Evolutionary conservation across 1,284 basidiomycete genomes (phyloP).

Genomic region (Sphagnurus paluster): DNA sequence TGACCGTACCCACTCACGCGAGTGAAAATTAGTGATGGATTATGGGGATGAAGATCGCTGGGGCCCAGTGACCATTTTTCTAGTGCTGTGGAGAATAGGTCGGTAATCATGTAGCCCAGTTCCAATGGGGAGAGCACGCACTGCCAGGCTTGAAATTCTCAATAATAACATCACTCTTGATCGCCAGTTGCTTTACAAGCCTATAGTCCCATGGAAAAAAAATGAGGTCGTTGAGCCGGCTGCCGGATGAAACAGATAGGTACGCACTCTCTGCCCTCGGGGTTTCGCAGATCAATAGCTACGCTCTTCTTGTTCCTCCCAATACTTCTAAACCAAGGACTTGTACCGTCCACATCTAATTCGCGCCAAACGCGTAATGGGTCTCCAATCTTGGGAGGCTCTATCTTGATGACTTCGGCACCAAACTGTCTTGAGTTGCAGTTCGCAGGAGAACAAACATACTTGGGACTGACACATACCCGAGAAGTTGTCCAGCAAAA

Average conservation of each 20-base stretch:
- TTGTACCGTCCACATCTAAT: slow-evolving; percentile 65
- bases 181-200: slow-evolving; percentile 59
- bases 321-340: slow-evolving; percentile 72
- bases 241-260: not conserved
- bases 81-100: slow-evolving; percentile 41
- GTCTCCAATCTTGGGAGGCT: slow-evolving; percentile 60
- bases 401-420: slow-evolving; percentile 71
- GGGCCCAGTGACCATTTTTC: slow-evolving; percentile 71
- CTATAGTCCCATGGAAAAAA: slow-evolving; percentile 36
- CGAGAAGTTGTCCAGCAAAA: slow-evolving; percentile 69
- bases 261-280: slow-evolving; percentile 60
- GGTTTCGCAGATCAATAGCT: slow-evolving; percentile 60
- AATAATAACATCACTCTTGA: slow-evolving; percentile 61
- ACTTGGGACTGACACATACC: slow-evolving; percentile 36
- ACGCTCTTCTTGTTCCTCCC: slow-evolving; percentile 73
- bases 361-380: slow-evolving; percentile 73
- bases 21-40: slow-evolving; percentile 68
- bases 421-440: slow-evolving; percentile 58
- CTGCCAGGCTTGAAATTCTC: slow-evolving; percentile 78
- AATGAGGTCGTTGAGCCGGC: not conserved
- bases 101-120: slow-evolving; percentile 6
- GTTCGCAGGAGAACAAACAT: not conserved
- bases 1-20: slow-evolving; percentile 75
- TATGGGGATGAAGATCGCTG: slow-evolving; percentile 50
- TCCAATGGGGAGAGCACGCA: slow-evolving; percentile 32